A percentile compares a stretch with the other conserved stretches of the same genome.
Evolutionary conservation across 2,329 filamentous ascomycete genomes (phyloP).

Genomic region (Berkeleyomyces basicola): DNA sequence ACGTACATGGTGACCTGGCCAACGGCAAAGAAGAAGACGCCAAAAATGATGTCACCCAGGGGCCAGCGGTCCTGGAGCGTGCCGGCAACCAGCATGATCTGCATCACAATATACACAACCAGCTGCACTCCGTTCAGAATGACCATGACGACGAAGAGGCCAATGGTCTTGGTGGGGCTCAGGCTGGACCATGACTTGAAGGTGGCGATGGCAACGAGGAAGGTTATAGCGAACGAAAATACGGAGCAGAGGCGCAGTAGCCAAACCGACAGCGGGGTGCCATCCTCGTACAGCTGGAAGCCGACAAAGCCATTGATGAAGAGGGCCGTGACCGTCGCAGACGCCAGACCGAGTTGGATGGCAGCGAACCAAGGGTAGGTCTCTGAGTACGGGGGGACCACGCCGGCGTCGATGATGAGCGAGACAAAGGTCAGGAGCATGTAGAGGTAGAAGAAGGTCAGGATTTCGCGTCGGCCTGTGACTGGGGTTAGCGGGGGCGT

Average conservation of each 20-base stretch:
- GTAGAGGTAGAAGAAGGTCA: constrained; percentile 94
- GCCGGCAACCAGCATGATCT: constrained; percentile 72
- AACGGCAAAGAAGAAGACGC: constrained; percentile 75
- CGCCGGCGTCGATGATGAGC: constrained; percentile 80
- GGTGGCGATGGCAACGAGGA: constrained; percentile 74
- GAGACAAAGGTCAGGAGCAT: constrained; percentile 79
- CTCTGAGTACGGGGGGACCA: constrained; percentile 64
- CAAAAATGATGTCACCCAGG: constrained; percentile 78
- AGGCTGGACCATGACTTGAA: constrained; percentile 87
- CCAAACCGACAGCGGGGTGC: constrained; percentile 86
- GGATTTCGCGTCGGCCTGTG: constrained; percentile 48
- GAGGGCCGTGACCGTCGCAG: constrained; percentile 73
- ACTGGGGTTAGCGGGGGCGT: neutral
- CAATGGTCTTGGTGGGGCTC: constrained; percentile 68
- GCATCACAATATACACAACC: constrained; percentile 70
- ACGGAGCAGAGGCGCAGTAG: constrained; percentile 64
- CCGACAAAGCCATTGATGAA: constrained; percentile 97
- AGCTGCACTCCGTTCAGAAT: constrained; percentile 78
- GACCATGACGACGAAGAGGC: constrained; percentile 83
- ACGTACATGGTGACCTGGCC: constrained; percentile 89
- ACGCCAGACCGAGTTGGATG: constrained; percentile 68
- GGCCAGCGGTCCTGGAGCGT: constrained; percentile 95
- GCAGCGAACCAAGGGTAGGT: constrained; percentile 87
- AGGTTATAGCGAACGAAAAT: constrained; percentile 70
- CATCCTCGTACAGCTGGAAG: constrained; percentile 96